Evolutionary conservation across 805 yeast species (phyloP).

Genomic region (Wickerhamiella sorbophila): DNA sequence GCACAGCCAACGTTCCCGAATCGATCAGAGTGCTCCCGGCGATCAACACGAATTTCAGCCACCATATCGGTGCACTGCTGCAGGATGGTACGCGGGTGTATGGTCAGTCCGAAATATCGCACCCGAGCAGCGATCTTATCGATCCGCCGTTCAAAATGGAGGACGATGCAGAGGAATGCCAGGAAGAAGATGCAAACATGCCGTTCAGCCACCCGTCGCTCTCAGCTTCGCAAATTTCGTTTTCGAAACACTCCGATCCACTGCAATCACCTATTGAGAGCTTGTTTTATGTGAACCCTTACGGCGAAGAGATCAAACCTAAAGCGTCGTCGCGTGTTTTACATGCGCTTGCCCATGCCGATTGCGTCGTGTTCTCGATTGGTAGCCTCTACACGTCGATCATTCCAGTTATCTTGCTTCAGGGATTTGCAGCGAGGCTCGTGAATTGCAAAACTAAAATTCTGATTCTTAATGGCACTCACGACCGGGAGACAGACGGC

Average conservation of each 20-base stretch:
- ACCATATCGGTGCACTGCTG: constrained; percentile 69
- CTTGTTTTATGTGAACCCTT: constrained; percentile 69
- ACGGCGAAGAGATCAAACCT: constrained; percentile 77
- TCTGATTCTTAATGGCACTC: constrained; percentile 54
- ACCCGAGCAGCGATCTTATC: constrained; percentile 34
- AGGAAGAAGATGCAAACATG: constrained; percentile 46
- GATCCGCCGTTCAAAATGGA: background rate
- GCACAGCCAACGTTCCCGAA: constrained; percentile 46
- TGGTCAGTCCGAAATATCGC: constrained; percentile 90
- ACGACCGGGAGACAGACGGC: constrained; percentile 68
- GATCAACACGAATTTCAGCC: constrained; percentile 68
- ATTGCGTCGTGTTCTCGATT: constrained; percentile 56
- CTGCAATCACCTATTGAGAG: constrained; percentile 61
- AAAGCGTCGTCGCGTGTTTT: constrained; percentile 50
- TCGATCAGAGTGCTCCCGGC: constrained; percentile 57
- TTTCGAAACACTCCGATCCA: constrained; percentile 47
- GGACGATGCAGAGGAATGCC: background rate
- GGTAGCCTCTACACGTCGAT: constrained; percentile 85
- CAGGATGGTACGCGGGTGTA: constrained; percentile 58
- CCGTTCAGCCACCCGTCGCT: constrained; percentile 70
- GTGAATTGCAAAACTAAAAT: constrained; percentile 31
- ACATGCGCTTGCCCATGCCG: constrained; percentile 33
- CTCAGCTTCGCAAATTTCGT: constrained; percentile 57
- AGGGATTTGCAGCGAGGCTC: constrained; percentile 37
- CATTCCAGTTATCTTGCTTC: constrained; percentile 59